These are phyloP conservation scores for Strobilomyces echinocephalus DNA, from an alignment of 768 basidiomycete genomes.

Conservation along the genomic window DNA sequence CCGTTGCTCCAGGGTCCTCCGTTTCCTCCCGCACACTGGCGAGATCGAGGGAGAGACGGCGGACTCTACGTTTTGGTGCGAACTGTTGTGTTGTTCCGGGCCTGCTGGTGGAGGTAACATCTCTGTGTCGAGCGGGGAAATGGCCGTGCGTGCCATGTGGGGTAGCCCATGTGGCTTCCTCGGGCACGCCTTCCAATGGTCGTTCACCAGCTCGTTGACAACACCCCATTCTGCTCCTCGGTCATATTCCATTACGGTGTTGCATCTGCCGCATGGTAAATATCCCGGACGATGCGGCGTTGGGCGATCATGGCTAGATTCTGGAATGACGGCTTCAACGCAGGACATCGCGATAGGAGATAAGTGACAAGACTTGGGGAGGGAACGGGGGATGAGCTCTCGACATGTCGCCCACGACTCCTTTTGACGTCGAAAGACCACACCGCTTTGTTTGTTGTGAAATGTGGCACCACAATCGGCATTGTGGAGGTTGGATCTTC, in stretches of 20 bases:
- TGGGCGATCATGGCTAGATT: slow-evolving; percentile 7
- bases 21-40: slow-evolving; percentile 25
- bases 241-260: slow-evolving; percentile 24
- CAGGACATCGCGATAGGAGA: slow-evolving; percentile 17
- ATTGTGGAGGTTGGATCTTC: slow-evolving; percentile 21
- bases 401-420: slow-evolving; percentile 5
- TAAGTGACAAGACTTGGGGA: slow-evolving; percentile 9
- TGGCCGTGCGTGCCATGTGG: slow-evolving; percentile 10
- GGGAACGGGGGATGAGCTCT: slow-evolving; percentile 3
- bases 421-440: slow-evolving; percentile 21
- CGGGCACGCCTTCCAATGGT: slow-evolving; percentile 27
- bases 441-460: slow-evolving; percentile 32
- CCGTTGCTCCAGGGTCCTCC: slow-evolving; percentile 26
- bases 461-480: slow-evolving; percentile 18
- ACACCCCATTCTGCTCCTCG: slow-evolving; percentile 22
- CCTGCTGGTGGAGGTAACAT: slow-evolving; percentile 6
- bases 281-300: slow-evolving; percentile 7
- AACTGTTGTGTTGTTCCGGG: not conserved
- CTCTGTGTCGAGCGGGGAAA: slow-evolving; percentile 10
- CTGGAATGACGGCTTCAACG: slow-evolving; percentile 7
- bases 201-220: slow-evolving; percentile 25
- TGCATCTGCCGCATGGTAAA: slow-evolving; percentile 28
- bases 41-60: slow-evolving; percentile 7
- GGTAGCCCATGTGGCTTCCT: slow-evolving; percentile 15
- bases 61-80: not conserved